phyloP scores from a whole-genome alignment of 192 early-diverging fungal genomes.

The Backusella morwellensis region DNA sequence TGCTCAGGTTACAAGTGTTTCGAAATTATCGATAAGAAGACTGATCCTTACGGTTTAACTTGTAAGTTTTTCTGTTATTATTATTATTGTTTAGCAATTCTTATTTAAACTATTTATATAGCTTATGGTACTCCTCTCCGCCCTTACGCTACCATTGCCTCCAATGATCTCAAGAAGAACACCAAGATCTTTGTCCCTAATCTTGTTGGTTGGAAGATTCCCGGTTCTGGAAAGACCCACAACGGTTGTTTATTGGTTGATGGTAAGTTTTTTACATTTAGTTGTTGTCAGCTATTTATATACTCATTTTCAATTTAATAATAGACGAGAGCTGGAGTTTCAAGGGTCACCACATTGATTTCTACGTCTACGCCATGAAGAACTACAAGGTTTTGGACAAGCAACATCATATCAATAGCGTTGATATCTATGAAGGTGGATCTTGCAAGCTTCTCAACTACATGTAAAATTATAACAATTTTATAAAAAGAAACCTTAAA shows the following conservation, averaged over 20 bases:
- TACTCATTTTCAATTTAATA: not conserved
- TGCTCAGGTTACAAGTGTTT: slow-evolving; percentile 41
- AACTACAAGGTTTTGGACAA: slow-evolving; percentile 27
- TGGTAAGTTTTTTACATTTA: slow-evolving; percentile 6
- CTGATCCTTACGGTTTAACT: slow-evolving; percentile 35
- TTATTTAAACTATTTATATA: not conserved
- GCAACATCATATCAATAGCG: slow-evolving; percentile 16
- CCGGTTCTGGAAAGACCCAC: slow-evolving; percentile 32
- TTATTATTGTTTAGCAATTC: not conserved
- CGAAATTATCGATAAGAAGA: slow-evolving; percentile 22
- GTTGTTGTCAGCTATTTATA: not conserved
- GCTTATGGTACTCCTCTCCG: slow-evolving; percentile 31
- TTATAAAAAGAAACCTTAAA: not conserved
- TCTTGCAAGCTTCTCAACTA: slow-evolving; percentile 36
- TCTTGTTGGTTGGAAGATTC: slow-evolving; percentile 35
- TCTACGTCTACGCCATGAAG: slow-evolving; percentile 25
- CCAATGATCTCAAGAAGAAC: slow-evolving; percentile 33
- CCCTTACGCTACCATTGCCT: slow-evolving; percentile 38
- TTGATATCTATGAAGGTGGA: slow-evolving; percentile 42
- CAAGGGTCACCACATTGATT: slow-evolving; percentile 36
- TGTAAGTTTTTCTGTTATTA: slow-evolving; percentile 2
- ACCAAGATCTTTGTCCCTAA: slow-evolving; percentile 39
- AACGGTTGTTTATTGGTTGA: slow-evolving; percentile 40
- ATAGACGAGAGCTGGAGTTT: slow-evolving; percentile 41
- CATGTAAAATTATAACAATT: slow-evolving; percentile 16